A percentile compares a stretch with the other conserved stretches of the same genome.
Evolutionary conservation across 1,139 yeast species (phyloP).

Genomic region (Kodamaea sp.): DNA sequence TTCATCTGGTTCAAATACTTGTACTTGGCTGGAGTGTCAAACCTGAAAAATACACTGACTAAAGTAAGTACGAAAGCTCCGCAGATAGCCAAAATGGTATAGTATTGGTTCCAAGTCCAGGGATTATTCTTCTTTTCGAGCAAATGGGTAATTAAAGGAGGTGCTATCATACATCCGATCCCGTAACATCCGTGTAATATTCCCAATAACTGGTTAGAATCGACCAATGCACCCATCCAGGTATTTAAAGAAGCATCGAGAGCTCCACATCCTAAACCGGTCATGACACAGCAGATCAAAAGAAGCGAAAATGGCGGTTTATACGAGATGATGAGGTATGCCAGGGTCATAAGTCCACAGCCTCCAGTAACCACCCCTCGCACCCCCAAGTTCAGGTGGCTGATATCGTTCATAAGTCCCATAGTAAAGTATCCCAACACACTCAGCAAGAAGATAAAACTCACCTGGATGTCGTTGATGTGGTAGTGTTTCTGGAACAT

Average conservation of each 20-base stretch:
- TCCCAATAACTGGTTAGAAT: slow-evolving; percentile 66
- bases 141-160: slow-evolving; percentile 54
- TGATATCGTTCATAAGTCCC: slow-evolving; percentile 37
- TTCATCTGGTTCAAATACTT: slow-evolving; percentile 30
- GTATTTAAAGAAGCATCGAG: slow-evolving; percentile 62
- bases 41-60: slow-evolving; percentile 35
- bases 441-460: slow-evolving; percentile 35
- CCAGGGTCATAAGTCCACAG: slow-evolving; percentile 29
- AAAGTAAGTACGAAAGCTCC: slow-evolving; percentile 25
- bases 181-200: slow-evolving; percentile 70
- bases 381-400: slow-evolving; percentile 36
- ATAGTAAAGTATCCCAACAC: slow-evolving; percentile 41
- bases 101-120: slow-evolving; percentile 52
- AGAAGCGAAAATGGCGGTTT: slow-evolving; percentile 42
- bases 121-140: slow-evolving; percentile 34
- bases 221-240: slow-evolving; percentile 56
- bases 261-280: slow-evolving; percentile 63
- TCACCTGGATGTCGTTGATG: slow-evolving; percentile 43
- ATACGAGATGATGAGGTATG: slow-evolving; percentile 27
- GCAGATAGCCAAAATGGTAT: slow-evolving; percentile 33
- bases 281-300: slow-evolving; percentile 36
- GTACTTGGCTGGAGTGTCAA: slow-evolving; percentile 60
- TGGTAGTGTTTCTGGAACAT: slow-evolving; percentile 44
- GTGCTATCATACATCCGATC: slow-evolving; percentile 65
- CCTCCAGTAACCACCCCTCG: slow-evolving; percentile 42